Evolutionary conservation across 768 basidiomycete species (phyloP).

Genomic region (Xerocomellus dryophilus): DNA sequence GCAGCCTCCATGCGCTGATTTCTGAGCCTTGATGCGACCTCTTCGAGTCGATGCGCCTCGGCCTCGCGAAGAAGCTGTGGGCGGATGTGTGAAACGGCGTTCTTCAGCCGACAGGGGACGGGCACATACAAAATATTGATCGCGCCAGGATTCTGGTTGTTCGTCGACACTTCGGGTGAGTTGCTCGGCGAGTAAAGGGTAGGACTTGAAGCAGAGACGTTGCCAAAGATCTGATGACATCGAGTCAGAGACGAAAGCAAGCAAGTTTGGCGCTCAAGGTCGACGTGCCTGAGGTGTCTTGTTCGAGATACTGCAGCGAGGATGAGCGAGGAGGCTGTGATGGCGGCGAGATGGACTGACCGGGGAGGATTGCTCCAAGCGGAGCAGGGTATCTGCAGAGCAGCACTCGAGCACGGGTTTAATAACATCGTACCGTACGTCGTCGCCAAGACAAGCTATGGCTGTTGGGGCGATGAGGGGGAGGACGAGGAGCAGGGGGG

Average conservation of each 20-base stretch:
- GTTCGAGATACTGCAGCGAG: conserved; percentile 46
- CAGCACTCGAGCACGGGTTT: conserved; percentile 75
- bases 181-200: conserved; percentile 50
- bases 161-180: conserved; percentile 40
- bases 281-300: conserved; percentile 52
- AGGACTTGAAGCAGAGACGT: conserved; percentile 58
- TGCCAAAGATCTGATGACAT: conserved; percentile 61
- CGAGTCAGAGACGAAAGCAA: conserved; percentile 3
- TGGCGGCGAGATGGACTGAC: conserved; percentile 41
- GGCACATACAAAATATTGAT: conserved; percentile 60
- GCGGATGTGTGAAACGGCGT: conserved; percentile 8
- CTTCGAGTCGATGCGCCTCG: conserved; percentile 64
- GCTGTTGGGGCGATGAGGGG: conserved; percentile 37
- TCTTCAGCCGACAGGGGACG: background rate
- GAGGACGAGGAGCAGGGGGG: background rate
- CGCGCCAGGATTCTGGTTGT: conserved; percentile 64
- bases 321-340: conserved; percentile 13
- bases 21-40: conserved; percentile 58
- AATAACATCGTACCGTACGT: conserved; percentile 59
- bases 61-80: conserved; percentile 51
- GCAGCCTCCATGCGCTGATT: conserved; percentile 66
- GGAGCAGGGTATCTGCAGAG: conserved; percentile 62
- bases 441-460: conserved; percentile 60
- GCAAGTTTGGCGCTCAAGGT: background rate
- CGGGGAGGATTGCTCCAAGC: conserved; percentile 67